Base-by-base conservation (phyloP, 1,284 basidiomycete species). In the Fomitopsis schrenkii region DNA sequence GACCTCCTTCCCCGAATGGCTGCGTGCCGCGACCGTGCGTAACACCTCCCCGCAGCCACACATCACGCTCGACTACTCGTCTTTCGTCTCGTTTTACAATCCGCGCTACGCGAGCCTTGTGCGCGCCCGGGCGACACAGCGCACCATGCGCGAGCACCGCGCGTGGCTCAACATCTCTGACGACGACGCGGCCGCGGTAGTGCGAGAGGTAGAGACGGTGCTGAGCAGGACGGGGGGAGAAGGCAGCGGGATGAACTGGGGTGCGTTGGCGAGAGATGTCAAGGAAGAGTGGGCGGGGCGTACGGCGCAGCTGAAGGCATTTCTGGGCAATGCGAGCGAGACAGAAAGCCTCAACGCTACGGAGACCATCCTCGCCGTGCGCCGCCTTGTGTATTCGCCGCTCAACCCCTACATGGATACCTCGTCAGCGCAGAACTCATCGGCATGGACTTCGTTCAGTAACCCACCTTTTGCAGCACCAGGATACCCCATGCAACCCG, bases 381-480 rank as follows among this genome's bases (percentile, higher is more conserved):
- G 61, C 44, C 57, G 61, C 28, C 54, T 59, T 17, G 44, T 52
- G 17, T 62, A 62, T 40, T 59, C 61, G 6, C 61, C 61, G 44
- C 57, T 59, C 35, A 62, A 59, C 30, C 57, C 53, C 19, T 62
- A 44, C 57, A 59, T 62, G 53, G 61, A 62, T 33, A 62, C 58
- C 6, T 35, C 42, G 1, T 17, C 38, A 5, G 52, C 57, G 38
- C 33, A 33, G 10, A 57, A 61, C 12, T 59, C 57, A n/a, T 38
- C 61, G 7, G 53, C 57, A 14, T 55, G 57, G 56, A 45, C 52
- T 22, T 42, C 35, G 52, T 45, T 54, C 53, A 28, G 17, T 12
- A 28, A 40, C 19, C 10, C 26, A 12, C 12, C 33, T 17, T 19
- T 33, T 2, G 14, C 33, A 7, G n/a, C 33, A 7, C 12, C 15